These are phyloP conservation scores for Moesziomyces parantarcticus DNA, from an alignment of 1,284 basidiomycete species.

Conservation along the genomic window DNA sequence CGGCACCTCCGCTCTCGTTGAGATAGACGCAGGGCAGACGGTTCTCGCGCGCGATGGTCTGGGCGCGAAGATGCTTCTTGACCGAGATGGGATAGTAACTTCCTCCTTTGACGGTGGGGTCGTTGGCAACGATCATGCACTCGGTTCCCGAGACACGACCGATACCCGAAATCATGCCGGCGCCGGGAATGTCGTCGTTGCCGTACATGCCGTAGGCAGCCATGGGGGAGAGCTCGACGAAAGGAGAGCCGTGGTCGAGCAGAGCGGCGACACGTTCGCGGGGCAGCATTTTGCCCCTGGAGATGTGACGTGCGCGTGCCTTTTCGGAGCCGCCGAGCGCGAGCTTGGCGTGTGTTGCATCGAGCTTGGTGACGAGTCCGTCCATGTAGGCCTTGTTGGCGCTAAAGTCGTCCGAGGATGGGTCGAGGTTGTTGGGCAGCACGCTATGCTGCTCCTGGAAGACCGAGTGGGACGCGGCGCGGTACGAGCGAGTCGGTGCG, in stretches of 20 bases:
- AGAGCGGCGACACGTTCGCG: conserved; percentile 79
- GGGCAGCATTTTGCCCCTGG: conserved; percentile 84
- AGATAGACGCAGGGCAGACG: conserved; percentile 90
- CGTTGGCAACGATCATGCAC: conserved; percentile 90
- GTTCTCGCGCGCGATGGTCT: conserved; percentile 90
- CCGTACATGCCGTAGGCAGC: conserved; percentile 90
- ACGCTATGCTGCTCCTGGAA: conserved; percentile 47
- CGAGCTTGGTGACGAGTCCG: conserved; percentile 49
- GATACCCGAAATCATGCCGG: conserved; percentile 91
- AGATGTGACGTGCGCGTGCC: conserved; percentile 80
- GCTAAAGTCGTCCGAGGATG: conserved; percentile 44
- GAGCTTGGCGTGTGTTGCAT: conserved; percentile 50
- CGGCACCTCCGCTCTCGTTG: conserved; percentile 93
- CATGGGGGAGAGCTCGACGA: conserved; percentile 85
- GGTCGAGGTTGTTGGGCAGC: conserved; percentile 55
- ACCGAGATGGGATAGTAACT: conserved; percentile 83
- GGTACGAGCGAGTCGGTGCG: conserved; percentile 14
- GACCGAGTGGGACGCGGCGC: conserved; percentile 29
- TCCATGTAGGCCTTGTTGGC: conserved; percentile 58
- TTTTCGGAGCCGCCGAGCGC: conserved; percentile 72
- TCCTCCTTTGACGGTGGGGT: conserved; percentile 72
- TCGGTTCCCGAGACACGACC: conserved; percentile 80
- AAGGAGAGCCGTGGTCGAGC: conserved; percentile 87
- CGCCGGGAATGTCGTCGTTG: conserved; percentile 81
- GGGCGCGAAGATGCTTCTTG: conserved; percentile 94